Percentiles rank a stretch among this genome's conserved stretches.
Conservation (phyloP, 2,329 filamentous ascomycete genomes). For the Mollisia scopiformis region DNA sequence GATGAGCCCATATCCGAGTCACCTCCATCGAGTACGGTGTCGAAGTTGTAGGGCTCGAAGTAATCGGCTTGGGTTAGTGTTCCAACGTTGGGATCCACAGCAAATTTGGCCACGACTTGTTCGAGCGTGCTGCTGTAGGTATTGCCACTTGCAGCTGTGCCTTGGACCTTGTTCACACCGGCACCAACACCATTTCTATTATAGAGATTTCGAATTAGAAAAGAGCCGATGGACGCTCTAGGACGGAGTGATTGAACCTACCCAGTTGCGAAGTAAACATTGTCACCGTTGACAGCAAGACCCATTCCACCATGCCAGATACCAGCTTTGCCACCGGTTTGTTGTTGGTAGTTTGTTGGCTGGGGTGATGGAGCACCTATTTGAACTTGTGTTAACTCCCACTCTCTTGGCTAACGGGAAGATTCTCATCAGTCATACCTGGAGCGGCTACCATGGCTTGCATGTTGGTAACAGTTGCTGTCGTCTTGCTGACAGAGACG, state of each 20-base stretch:
- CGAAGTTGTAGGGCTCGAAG: constrained; percentile 12
- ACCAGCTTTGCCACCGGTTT: constrained; percentile 8
- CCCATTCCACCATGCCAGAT: constrained; percentile 14
- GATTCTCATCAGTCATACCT: not conserved
- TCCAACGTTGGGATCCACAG: constrained; percentile 4
- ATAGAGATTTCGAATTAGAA: not conserved
- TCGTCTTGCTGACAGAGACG: constrained; percentile 2
- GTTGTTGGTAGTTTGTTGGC: not conserved
- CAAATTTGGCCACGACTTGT: constrained; percentile 5
- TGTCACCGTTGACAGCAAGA: constrained; percentile 3
- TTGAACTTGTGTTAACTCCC: not conserved
- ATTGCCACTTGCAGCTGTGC: constrained; percentile 7
- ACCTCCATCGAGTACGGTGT: constrained; percentile 3
- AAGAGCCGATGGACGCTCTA: not conserved
- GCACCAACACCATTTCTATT: constrained; percentile 8
- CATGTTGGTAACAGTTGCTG: constrained; percentile 3
- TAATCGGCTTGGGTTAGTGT: constrained; percentile 8
- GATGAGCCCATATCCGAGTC: constrained; percentile 10
- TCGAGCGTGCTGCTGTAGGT: constrained; percentile 11
- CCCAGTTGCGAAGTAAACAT: constrained; percentile 11
- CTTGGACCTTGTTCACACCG: not conserved
- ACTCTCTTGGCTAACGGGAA: not conserved
- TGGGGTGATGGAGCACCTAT: constrained; percentile 3
- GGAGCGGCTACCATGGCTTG: constrained; percentile 14
- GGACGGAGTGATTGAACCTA: not conserved